A percentile compares a stretch with the other conserved stretches of the same genome.
Evolutionary conservation across 1,284 basidiomycete species (phyloP).

Genomic region (Lentinus polychrous): DNA sequence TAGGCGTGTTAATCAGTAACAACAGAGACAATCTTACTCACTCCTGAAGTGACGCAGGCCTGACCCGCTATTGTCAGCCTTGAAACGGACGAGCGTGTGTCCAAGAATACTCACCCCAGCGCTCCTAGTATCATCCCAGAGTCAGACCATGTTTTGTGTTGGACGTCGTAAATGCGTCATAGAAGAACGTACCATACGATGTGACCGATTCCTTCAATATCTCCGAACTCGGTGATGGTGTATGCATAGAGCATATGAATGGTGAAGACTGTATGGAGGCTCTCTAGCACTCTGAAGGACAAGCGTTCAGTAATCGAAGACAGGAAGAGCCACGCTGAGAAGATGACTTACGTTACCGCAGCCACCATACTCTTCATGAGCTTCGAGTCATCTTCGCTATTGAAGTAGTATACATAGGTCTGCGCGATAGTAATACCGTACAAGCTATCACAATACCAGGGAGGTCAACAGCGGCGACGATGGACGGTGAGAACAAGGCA

Average conservation of each 20-base stretch:
- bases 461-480: too few relatives aligned
- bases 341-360: background rate
- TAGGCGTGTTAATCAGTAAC: too few relatives aligned
- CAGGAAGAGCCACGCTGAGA: too few relatives aligned
- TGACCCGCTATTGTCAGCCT: background rate
- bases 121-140: background rate
- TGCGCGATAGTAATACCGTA: slow-evolving; percentile 2
- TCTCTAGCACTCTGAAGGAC: slow-evolving; percentile 1
- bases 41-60: background rate
- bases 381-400: background rate
- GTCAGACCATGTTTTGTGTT: too few relatives aligned
- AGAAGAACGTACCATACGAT: background rate
- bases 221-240: slow-evolving; percentile 1
- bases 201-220: background rate
- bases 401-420: background rate
- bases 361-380: background rate
- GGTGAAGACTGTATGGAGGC: background rate
- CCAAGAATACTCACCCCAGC: background rate
- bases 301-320: too few relatives aligned
- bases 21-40: background rate
- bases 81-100: background rate
- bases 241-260: slow-evolving; percentile 5
- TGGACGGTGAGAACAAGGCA: too few relatives aligned
- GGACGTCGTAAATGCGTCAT: too few relatives aligned
- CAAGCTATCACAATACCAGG: too few relatives aligned